Evolutionary conservation across 441 rosid species (phyloP), one percentile per base, ranked within the genome.

Genomic region (Euphorbia celastroides): DNA sequence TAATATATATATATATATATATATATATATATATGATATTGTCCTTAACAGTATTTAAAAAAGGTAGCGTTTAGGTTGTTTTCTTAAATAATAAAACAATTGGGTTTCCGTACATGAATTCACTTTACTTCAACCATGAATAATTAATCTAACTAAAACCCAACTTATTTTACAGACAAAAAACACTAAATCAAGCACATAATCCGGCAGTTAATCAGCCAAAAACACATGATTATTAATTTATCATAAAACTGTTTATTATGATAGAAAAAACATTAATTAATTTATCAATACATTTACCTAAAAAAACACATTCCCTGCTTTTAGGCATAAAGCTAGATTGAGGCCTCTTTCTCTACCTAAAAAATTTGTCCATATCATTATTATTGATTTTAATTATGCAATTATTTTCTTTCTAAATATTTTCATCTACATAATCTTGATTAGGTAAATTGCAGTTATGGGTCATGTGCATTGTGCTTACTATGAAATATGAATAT

Each of bases 381-480:
- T 46, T 28, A 11, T 36, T 62, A 62, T n/a, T 6, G 9, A 56
- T 25, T 56, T 14, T 56, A 0, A 23, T 25, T 17, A 2, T 6
- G 26, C 27, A 56, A 13, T 57, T 26, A 57, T 28, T 16, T 57
- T 31, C 17, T 10, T 59, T 36, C 44, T 17, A 38, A 38, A 41
- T 26, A 64, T 64, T 38, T 50, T 31, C 11, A 7, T 56, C 34
- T 46, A 51, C 68, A 58, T 51, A 64, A 64, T 64, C 46, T 32
- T 52, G n/a, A 51, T 31, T 64, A 64, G 68, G 68, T 64, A 64
- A 64, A 51, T 22, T 64, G 59, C 68, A 51, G 48, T 64, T 64
- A 50, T 7, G n/a, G 31, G 6, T 61, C 65, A 23, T 61, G 32
- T 61, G 20, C 51, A 38, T 41, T 31, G 19, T 30, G 57, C 57